These are phyloP conservation scores for Alternaria sp. DNA, from an alignment of 2,329 filamentous ascomycete species.

Conservation along the genomic window DNA sequence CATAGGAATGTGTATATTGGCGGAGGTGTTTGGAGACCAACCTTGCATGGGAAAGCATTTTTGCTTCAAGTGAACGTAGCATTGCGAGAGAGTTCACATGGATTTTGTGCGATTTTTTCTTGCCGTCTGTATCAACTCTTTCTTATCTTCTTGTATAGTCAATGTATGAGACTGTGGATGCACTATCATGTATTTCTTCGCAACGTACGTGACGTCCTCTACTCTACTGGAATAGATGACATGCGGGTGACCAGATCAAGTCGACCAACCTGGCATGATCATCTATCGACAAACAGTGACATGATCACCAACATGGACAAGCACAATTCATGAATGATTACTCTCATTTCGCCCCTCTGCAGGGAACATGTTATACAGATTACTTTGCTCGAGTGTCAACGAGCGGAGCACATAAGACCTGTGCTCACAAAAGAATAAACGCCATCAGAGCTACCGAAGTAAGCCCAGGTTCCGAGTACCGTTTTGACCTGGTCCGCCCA, in stretches of 20 bases:
- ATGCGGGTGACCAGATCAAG: not conserved
- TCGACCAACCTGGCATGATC: not conserved
- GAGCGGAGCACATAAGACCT: not conserved
- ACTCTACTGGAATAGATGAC: not conserved
- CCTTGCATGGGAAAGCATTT: not conserved
- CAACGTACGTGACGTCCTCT: not conserved
- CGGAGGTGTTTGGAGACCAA: not conserved
- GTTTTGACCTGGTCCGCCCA: not conserved
- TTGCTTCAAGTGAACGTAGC: not conserved
- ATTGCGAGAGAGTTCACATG: constrained; percentile 1
- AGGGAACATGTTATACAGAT: not conserved
- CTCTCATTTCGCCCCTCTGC: not conserved
- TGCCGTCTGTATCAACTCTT: not conserved
- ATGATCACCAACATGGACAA: not conserved
- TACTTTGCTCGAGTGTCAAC: not conserved
- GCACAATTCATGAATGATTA: not conserved
- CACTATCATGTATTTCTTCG: not conserved
- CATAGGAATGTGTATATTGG: constrained; percentile 2
- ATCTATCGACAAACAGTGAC: not conserved
- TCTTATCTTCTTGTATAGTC: not conserved
- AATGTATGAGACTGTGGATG: not conserved
- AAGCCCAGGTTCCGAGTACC: not conserved
- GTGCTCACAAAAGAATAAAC: not conserved
- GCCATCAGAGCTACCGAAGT: not conserved
- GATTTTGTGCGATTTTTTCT: not conserved